Base-by-base conservation (phyloP, 176 grass and related monocot species). In the Bolboschoenus planiculmis region DNA sequence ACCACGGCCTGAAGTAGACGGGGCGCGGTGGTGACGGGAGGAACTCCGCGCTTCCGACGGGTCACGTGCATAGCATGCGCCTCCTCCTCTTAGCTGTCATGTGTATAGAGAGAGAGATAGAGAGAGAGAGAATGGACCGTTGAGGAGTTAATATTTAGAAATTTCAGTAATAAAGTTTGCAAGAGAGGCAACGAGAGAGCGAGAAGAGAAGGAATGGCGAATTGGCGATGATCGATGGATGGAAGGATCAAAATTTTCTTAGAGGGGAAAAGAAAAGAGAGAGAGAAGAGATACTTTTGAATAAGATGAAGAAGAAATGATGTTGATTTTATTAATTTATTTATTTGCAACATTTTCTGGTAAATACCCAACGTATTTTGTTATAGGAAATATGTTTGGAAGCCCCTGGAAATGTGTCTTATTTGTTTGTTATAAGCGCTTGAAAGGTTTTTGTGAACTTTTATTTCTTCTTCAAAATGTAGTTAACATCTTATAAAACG, bases 1-100 rank as follows among this genome's bases (percentile, higher is more conserved):
- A 62, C 84, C 50, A 68, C 81, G 34, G 50, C 78, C 83, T 87
- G 83, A 23, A 24, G 78, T 47, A 75, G 78, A 9, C 88, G 81
- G 30, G 71, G 82, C 14, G 56, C 85, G 72, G 50, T 61, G 77
- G 83, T n/a, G n/a, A n/a, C 83, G 13, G 44, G 74, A 47, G 43
- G 56, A 79, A 44, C 36, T 35, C 85, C 81, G 29, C 78, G 84
- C 82, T 82, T 67, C 18, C 59, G 47, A 62, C 71, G 47, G 37
- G 44, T 84, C 67, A 51, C 5, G 79, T 73, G 61, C 78, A 70
- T 81, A 20, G 57, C 78, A 43, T 58, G 33, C 54, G 30, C 73
- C 76, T 76, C 71, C 78, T 66, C 77, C 48, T 5, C 20, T 30
- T 81, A 48, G 78, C 46, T 67, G 56, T 72, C 85, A 81, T 86